phyloP scores from a whole-genome alignment of 352 stramenopile species.

The Phytopythium delawarense region DNA sequence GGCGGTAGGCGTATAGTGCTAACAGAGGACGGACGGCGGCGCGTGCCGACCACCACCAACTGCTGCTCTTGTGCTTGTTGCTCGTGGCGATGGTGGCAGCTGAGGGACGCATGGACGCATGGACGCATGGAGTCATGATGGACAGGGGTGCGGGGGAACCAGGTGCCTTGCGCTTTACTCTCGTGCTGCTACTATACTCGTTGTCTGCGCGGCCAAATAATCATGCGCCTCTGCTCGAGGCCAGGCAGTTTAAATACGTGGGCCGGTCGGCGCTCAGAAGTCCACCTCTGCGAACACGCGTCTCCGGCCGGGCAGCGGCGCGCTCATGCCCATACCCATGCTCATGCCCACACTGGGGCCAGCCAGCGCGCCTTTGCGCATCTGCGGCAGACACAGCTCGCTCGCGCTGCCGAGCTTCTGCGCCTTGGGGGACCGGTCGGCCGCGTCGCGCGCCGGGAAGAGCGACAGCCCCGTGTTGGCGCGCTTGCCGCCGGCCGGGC shows the following conservation, averaged over 20 bases:
- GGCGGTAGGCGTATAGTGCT: background rate
- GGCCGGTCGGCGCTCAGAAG: slow-evolving; percentile 30
- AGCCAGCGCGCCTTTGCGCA: slow-evolving; percentile 34
- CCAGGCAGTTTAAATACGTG: slow-evolving; percentile 28
- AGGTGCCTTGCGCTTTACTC: background rate
- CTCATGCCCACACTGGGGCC: slow-evolving; percentile 6
- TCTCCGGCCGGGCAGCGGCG: slow-evolving; percentile 40
- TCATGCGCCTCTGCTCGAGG: background rate
- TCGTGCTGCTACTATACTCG: background rate
- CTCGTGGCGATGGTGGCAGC: background rate
- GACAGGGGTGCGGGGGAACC: background rate
- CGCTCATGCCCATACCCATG: slow-evolving; percentile 2
- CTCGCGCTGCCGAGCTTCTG: slow-evolving; percentile 53
- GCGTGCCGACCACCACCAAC: slow-evolving; percentile 2
- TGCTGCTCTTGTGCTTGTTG: background rate
- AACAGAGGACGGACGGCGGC: background rate
- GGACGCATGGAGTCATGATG: no score
- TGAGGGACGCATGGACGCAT: no score
- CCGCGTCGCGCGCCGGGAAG: slow-evolving; percentile 26
- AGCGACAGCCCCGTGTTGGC: slow-evolving; percentile 14
- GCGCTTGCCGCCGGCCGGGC: slow-evolving; percentile 4
- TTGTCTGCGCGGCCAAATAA: background rate
- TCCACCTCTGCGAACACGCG: slow-evolving; percentile 80
- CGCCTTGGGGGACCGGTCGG: slow-evolving; percentile 38
- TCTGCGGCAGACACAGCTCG: slow-evolving; percentile 38